phyloP scores from a whole-genome alignment of 163 green algal species.

The Chlamydomonas reinhardtii region DNA sequence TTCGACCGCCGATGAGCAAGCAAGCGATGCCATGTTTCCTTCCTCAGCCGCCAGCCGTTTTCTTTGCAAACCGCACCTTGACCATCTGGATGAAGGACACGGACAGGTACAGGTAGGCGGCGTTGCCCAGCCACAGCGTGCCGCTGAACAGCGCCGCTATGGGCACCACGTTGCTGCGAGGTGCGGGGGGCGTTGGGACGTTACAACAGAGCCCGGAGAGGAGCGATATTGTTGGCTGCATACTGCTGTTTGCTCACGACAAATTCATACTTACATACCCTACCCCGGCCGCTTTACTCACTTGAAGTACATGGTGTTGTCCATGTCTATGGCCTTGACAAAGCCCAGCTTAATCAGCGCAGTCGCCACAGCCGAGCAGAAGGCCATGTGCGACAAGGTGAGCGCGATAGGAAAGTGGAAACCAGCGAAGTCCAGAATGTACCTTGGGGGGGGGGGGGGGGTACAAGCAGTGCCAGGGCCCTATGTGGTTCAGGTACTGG shows the following conservation, averaged over 20 bases:
- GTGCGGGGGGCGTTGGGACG: no score
- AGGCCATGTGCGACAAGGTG: conserved; percentile 86
- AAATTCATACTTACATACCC: no score
- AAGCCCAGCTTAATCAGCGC: conserved; percentile 62
- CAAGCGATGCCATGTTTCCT: no score
- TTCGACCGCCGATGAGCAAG: no score
- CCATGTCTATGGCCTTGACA: conserved; percentile 70
- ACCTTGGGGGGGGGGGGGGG: not conserved
- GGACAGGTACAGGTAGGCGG: conserved; percentile 87
- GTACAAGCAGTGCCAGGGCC: no score
- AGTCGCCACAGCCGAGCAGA: conserved; percentile 77
- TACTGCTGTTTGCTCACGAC: no score
- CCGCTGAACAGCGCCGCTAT: conserved; percentile 84
- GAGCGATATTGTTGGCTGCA: no score
- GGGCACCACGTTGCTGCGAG: conserved; percentile 76
- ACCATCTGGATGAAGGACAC: conserved; percentile 94
- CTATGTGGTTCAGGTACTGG: no score
- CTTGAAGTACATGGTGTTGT: conserved; percentile 71
- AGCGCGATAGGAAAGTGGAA: conserved; percentile 85
- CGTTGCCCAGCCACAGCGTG: conserved; percentile 89
- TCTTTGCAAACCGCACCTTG: no score
- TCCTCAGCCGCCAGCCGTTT: no score
- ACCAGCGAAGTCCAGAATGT: conserved; percentile 70
- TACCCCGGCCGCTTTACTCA: no score
- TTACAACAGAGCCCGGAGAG: no score